Base-by-base conservation (phyloP, 2,329 filamentous ascomycete species). In the Colletotrichum spaethianum region DNA sequence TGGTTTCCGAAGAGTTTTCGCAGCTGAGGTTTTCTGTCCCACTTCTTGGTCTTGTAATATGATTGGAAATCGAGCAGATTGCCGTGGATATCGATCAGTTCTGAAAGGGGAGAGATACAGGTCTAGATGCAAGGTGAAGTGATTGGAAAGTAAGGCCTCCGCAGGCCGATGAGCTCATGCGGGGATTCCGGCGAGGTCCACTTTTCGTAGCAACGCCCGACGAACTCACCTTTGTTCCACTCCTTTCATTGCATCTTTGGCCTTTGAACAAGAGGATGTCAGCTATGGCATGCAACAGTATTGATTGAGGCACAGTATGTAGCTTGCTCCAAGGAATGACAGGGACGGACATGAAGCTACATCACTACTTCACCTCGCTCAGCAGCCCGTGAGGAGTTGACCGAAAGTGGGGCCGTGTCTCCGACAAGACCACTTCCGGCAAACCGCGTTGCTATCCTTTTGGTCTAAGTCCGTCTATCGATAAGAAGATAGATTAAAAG, bases 141-240 rank as follows among this genome's bases (percentile, higher is more conserved):
- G 14, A 12, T n/a, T 52, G n/a, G n/a, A 26, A 36, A 38, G 16
- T 26, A 3, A 20, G 31, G 31, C n/a, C 38, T 26, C 59, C 33
- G 28, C 56, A 59, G 38, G 23, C 18, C 53, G 33, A 57, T 31
- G 56, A 40, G 36, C 44, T 38, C 60, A 50, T 50, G n/a, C 31
- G 31, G 38, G 56, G 18, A n/a, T 28, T 12, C 40, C 28, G 28
- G 40, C 11, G 2, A n/a, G 38, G 9, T 36, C 59, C 33, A 23
- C 44, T 23, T 26, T 12, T 20, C n/a, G 18, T 18, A 28, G 28
- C n/a, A 56, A 14, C 14, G 20, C 38, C n/a, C 33, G 28, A 9
- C 33, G 18, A 12, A 4, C 53, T 40, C 33, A 4, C n/a, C 33
- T 56, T 56, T 56, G 12, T 38, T 38, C 12, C 53, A 40, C 33